phyloP scores from a whole-genome alignment of 2,329 filamentous ascomycete species.

The Ceratocystis destructans region DNA sequence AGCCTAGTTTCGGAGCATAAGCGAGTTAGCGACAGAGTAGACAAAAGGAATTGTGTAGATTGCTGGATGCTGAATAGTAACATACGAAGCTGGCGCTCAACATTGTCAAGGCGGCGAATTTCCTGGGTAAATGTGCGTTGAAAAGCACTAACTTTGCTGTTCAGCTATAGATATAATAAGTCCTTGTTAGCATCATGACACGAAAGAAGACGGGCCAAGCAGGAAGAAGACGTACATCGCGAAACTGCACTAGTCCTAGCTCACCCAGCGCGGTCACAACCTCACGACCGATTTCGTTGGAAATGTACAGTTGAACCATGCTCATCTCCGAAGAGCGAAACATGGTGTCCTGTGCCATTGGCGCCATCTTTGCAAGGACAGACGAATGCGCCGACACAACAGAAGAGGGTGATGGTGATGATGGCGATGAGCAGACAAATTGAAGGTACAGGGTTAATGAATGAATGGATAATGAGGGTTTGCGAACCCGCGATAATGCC shows the following conservation, averaged over 20 bases:
- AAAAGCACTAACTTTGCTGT: constrained; percentile 83
- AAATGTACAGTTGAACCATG: constrained; percentile 98
- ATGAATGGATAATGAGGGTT: constrained; percentile 1
- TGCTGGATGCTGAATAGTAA: constrained; percentile 23
- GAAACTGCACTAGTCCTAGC: constrained; percentile 89
- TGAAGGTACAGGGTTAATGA: neutral
- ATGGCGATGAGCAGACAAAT: neutral
- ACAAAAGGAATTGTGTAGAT: neutral
- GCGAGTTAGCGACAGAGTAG: constrained; percentile 2
- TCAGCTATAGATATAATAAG: constrained; percentile 49
- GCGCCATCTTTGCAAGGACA: constrained; percentile 35
- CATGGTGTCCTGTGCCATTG: constrained; percentile 69
- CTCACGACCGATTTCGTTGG: constrained; percentile 96
- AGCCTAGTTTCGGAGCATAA: constrained; percentile 41
- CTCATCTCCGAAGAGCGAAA: constrained; percentile 99
- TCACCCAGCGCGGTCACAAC: constrained; percentile 93
- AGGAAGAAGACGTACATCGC: constrained; percentile 52
- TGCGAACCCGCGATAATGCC: constrained; percentile 7
- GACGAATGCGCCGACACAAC: neutral
- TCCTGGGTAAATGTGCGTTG: constrained; percentile 96
- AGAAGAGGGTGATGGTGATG: neutral
- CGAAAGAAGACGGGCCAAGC: neutral
- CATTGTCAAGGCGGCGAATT: constrained; percentile 93
- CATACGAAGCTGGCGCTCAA: constrained; percentile 91
- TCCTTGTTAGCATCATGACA: neutral